Evolutionary conservation across 1,284 basidiomycete genomes (phyloP).

Genomic region (Golubevia sp.): DNA sequence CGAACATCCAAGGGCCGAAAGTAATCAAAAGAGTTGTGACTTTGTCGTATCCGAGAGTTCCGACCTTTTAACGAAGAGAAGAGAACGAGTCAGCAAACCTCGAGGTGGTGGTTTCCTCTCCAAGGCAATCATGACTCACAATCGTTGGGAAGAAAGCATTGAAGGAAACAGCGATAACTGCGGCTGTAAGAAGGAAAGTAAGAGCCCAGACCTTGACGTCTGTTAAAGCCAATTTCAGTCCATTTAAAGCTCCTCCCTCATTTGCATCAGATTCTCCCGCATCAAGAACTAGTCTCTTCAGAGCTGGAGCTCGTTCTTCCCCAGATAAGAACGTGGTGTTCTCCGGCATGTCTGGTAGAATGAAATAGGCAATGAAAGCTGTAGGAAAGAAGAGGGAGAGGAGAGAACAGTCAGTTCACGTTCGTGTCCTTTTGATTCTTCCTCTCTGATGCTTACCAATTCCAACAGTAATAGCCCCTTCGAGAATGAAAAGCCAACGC

Average conservation of each 20-base stretch:
- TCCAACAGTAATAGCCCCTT: constrained; percentile 23
- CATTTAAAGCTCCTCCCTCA: constrained; percentile 21
- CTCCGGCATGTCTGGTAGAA: constrained; percentile 39
- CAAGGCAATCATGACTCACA: no score
- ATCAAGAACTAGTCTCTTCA: constrained; percentile 63
- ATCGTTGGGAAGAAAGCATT: constrained; percentile 60
- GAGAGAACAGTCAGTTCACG: constrained; percentile 24
- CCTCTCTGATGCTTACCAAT: constrained; percentile 4
- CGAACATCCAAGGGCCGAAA: constrained; percentile 37
- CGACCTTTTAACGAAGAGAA: no score
- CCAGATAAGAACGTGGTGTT: constrained; percentile 30
- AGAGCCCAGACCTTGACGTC: constrained; percentile 37
- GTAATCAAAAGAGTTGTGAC: constrained; percentile 37
- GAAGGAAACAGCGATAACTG: constrained; percentile 52
- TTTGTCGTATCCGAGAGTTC: no score
- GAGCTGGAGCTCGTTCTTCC: constrained; percentile 26
- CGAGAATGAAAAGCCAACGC: constrained; percentile 43
- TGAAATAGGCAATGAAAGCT: constrained; percentile 19
- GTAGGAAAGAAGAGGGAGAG: constrained; percentile 9
- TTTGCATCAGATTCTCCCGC: constrained; percentile 73
- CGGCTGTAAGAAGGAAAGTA: constrained; percentile 23
- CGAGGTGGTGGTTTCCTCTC: no score
- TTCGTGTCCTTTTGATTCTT: no score
- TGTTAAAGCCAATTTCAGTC: constrained; percentile 15
- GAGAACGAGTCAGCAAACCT: no score